Conservation (phyloP, 2,329 filamentous ascomycete species). For the Colletotrichum sublineola region DNA sequence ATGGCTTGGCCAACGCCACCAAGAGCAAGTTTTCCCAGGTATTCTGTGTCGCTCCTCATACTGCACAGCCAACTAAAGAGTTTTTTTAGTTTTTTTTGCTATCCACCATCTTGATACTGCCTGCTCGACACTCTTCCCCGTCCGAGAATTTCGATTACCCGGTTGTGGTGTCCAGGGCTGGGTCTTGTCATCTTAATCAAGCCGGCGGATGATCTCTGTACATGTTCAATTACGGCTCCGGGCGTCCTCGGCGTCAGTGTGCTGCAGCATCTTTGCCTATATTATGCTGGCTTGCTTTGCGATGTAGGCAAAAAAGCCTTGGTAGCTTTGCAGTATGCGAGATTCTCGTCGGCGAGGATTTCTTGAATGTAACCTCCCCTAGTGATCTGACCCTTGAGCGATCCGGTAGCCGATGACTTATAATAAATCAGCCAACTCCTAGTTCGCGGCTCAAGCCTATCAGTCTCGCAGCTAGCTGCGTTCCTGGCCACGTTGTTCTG, state of each 20-base stretch:
- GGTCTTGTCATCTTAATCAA: background rate
- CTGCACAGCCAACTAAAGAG: no score
- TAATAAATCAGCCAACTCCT: no score
- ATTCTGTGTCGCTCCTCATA: background rate
- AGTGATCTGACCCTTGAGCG: no score
- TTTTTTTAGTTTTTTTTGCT: no score
- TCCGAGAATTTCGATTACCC: background rate
- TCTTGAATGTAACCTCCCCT: no score
- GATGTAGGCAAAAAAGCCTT: constrained; percentile 20
- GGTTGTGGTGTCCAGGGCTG: background rate
- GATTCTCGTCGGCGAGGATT: no score
- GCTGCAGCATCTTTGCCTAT: constrained; percentile 25
- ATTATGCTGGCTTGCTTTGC: constrained; percentile 13
- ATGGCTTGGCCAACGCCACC: constrained; percentile 33
- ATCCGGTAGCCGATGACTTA: no score
- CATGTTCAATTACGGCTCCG: constrained; percentile 27
- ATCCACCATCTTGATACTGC: no score
- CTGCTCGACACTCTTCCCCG: background rate
- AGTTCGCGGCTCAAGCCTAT: no score
- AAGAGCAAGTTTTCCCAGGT: constrained; percentile 25
- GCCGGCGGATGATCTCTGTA: constrained; percentile 33
- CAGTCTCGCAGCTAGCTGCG: no score
- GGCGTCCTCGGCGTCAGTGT: constrained; percentile 18
- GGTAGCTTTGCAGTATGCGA: no score
- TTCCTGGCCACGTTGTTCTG: no score